phyloP scores from a whole-genome alignment of 202 grass and related monocot species.

The Zizania palustris region DNA sequence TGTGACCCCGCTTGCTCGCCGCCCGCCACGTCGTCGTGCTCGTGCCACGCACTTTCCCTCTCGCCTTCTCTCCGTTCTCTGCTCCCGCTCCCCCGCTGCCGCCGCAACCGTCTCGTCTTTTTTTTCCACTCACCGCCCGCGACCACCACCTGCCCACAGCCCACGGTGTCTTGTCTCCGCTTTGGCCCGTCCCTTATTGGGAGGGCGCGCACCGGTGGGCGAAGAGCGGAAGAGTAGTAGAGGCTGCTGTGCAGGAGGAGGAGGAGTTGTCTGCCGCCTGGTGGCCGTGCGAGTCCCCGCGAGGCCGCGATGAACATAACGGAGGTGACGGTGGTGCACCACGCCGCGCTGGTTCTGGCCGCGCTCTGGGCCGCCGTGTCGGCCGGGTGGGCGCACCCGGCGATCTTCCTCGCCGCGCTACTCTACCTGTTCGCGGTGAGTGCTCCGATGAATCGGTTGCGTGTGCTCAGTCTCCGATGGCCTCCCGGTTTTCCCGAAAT shows the following conservation, averaged over 20 bases:
- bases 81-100: not conserved
- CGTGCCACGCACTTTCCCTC: not conserved
- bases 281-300: no score
- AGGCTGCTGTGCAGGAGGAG: no score
- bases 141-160: not conserved
- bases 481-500: not conserved
- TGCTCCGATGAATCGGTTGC: not conserved
- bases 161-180: not conserved
- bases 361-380: slow-evolving; percentile 60
- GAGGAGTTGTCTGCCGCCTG: no score
- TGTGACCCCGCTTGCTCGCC: not conserved
- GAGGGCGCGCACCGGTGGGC: not conserved
- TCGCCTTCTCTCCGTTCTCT: not conserved
- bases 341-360: slow-evolving; percentile 65
- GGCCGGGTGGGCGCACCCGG: slow-evolving; percentile 64
- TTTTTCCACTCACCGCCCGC: not conserved
- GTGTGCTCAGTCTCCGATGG: not conserved
- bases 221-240: no score
- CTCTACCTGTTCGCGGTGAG: slow-evolving; percentile 79
- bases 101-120: not conserved
- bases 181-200: no score
- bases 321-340: slow-evolving; percentile 78
- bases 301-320: slow-evolving; percentile 63
- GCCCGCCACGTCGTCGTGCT: not conserved
- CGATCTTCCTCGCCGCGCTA: slow-evolving; percentile 59